Base-by-base conservation (phyloP, 345 rosid species). In the Salix purpurea region DNA sequence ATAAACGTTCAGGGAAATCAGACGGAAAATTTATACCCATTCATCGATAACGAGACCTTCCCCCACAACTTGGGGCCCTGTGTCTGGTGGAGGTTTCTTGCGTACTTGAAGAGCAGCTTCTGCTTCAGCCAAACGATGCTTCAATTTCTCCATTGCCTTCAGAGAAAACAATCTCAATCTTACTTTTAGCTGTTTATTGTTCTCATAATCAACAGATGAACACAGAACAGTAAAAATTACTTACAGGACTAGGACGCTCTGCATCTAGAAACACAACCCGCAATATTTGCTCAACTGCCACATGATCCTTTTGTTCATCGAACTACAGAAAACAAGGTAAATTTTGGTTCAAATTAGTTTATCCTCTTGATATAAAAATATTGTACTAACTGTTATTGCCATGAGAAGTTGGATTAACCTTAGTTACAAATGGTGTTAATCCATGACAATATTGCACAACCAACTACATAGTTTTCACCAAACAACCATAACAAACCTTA, bases 21-120 rank as follows among this genome's bases (percentile, higher is more conserved):
- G 30, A 5, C 23, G 4, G 34, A 26, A 68, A 11, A 76, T 12
- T 37, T 73, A 4, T 77, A 81, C 84, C 84, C 84, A 81, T 81
- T 81, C 84, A 70, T 81, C 84, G 24, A 81, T 81, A 23, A 81
- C 84, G 13, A 81, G 81, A 42, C 84, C 84, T 81, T 81, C 84
- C 30, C 81, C 84, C 24, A 74, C 67, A 23, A 77, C 78, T 4
- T 52, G 58, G 26, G 78, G 48, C n/a, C 84, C 78, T 1, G 78
- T 73, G 21, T 81, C 81, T 19, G 80, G 52, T 37, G 78, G 73
- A 52, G 84, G 81, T 39, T 81, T 81, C 76, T 81, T 81, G 6
- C 72, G 60, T 42, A 76, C 75, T 74, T 81, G 81, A 18, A 74
- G 54, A 70, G 75, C 78, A 69, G 81, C 84, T 42, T 81, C 84